phyloP scores from a whole-genome alignment of 164 flowering plant species.

The Amborella trichopoda region DNA sequence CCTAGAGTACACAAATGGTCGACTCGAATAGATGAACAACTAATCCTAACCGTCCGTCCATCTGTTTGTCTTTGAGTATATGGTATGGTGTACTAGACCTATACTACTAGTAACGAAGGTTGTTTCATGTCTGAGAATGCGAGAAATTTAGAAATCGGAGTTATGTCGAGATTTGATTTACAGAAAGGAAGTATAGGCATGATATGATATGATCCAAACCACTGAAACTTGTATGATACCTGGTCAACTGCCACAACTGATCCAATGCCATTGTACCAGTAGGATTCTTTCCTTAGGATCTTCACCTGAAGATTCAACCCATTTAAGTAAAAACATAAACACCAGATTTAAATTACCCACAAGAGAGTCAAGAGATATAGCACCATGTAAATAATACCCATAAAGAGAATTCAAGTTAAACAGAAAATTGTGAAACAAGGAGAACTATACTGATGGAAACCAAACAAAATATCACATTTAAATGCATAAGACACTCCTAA shows the following conservation, averaged over 20 bases:
- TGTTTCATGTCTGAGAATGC: background rate
- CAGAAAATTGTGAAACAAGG: background rate
- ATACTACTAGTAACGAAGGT: too few relatives aligned
- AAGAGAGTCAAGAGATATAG: background rate
- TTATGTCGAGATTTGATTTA: background rate
- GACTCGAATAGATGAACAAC: too few relatives aligned
- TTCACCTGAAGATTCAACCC: constrained; percentile 75
- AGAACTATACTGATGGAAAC: background rate
- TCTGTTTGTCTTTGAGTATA: too few relatives aligned
- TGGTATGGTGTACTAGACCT: too few relatives aligned
- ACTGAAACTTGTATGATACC: constrained; percentile 40
- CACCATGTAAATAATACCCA: background rate
- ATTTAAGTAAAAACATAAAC: background rate
- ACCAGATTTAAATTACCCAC: background rate
- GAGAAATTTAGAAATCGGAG: background rate
- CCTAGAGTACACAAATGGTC: too few relatives aligned
- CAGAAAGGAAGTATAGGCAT: background rate
- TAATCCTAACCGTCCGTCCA: too few relatives aligned
- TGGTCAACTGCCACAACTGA: constrained; percentile 96
- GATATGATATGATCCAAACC: too few relatives aligned
- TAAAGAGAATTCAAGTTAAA: background rate
- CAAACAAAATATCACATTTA: background rate
- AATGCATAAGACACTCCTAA: background rate
- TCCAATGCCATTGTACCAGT: constrained; percentile 88
- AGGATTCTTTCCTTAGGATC: constrained; percentile 85